phyloP scores from a whole-genome alignment of 805 yeast genomes.

The Lipomyces starkeyi region DNA sequence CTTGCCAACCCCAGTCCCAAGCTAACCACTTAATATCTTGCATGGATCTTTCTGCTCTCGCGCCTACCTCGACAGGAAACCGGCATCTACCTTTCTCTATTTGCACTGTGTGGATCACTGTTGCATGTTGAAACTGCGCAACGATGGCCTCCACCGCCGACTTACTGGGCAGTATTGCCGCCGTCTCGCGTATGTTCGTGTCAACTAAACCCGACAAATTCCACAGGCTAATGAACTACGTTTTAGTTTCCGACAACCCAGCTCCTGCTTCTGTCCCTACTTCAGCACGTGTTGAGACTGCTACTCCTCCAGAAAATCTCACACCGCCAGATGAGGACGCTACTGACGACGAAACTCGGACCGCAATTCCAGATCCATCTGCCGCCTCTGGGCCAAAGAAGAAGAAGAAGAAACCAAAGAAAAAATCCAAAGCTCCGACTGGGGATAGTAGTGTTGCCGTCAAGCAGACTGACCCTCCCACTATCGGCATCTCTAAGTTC shows the following conservation, averaged over 20 bases:
- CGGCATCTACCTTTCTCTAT: neutral
- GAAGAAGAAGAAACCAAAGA: constrained; percentile 55
- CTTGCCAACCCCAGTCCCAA: no score
- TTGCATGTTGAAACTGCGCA: neutral
- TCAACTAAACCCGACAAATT: neutral
- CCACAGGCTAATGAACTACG: neutral
- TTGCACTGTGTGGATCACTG: neutral
- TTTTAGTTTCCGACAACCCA: neutral
- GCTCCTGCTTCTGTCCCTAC: neutral
- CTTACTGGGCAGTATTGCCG: neutral
- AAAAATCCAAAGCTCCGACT: constrained; percentile 46
- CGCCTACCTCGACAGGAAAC: neutral
- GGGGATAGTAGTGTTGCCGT: constrained; percentile 47
- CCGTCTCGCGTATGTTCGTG: neutral
- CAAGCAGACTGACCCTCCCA: constrained; percentile 54
- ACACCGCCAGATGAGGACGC: constrained; percentile 30
- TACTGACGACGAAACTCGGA: constrained; percentile 44
- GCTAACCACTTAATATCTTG: neutral
- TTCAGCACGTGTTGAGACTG: neutral
- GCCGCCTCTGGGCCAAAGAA: constrained; percentile 56
- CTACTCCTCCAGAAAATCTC: neutral
- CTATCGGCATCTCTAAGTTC: constrained; percentile 66
- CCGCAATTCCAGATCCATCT: constrained; percentile 39
- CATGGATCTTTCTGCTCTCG: neutral
- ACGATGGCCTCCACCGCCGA: neutral